phyloP scores from a whole-genome alignment of 106 monocot species.

The Alisma plantagoaquatica region DNA sequence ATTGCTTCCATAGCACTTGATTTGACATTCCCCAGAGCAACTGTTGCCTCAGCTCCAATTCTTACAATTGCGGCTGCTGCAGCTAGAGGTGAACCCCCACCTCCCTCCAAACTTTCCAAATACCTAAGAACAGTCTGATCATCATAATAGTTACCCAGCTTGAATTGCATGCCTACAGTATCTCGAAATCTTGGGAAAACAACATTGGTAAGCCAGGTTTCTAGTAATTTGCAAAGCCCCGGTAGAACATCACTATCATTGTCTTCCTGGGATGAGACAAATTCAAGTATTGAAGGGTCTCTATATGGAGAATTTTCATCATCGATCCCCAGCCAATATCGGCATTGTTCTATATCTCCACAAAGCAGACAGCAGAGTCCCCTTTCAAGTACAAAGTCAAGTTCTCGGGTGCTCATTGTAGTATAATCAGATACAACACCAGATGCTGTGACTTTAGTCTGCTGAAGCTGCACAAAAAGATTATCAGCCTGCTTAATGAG shows the following conservation, averaged over 20 bases:
- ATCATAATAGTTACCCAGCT: slow-evolving; percentile 82
- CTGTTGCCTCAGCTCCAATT: slow-evolving; percentile 72
- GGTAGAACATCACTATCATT: slow-evolving; percentile 54
- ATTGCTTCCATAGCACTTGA: slow-evolving; percentile 66
- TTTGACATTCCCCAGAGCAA: slow-evolving; percentile 59
- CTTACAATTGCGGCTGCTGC: slow-evolving; percentile 78
- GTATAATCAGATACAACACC: slow-evolving; percentile 32
- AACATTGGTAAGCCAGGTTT: slow-evolving; percentile 72
- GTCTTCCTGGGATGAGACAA: slow-evolving; percentile 39
- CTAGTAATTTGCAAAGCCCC: slow-evolving; percentile 85
- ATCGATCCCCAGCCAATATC: slow-evolving; percentile 68
- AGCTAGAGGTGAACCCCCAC: slow-evolving; percentile 64
- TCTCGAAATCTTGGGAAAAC: slow-evolving; percentile 86
- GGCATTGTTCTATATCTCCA: slow-evolving; percentile 70
- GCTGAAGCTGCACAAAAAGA: slow-evolving; percentile 76
- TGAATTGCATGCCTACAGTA: slow-evolving; percentile 52
- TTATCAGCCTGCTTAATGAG: slow-evolving; percentile 60
- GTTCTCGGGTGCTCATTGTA: slow-evolving; percentile 13
- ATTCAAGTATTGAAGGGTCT: slow-evolving; percentile 61
- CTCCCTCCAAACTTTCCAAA: slow-evolving; percentile 68
- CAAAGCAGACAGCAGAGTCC: slow-evolving; percentile 78
- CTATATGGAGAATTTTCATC: slow-evolving; percentile 48
- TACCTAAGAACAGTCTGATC: slow-evolving; percentile 69
- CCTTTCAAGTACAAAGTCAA: slow-evolving; percentile 69
- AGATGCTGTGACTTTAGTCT: slow-evolving; percentile 26